Percentiles rank a stretch among this genome's conserved stretches.
phyloP scores from a whole-genome alignment of 345 rosid species.

The Limnanthes douglasii region DNA sequence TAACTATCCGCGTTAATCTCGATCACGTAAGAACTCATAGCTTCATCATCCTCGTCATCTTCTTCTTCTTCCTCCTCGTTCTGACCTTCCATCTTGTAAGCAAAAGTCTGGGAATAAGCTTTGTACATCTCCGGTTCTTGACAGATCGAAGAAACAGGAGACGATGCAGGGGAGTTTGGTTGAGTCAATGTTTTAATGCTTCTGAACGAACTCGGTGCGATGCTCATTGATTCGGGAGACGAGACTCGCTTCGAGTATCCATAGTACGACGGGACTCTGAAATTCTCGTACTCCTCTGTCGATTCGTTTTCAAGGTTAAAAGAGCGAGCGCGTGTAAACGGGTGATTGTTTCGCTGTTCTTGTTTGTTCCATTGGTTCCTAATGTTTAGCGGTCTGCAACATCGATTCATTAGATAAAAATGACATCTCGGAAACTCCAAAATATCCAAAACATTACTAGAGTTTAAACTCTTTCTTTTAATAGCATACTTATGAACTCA shows the following conservation, averaged over 20 bases:
- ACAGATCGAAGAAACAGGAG: slow-evolving; percentile 60
- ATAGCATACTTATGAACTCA: no score
- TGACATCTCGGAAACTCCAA: no score
- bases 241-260: slow-evolving; percentile 26
- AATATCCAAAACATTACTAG: no score
- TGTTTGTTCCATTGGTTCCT: slow-evolving; percentile 17
- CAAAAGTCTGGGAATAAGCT: no score
- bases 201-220: slow-evolving; percentile 37
- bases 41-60: slow-evolving; percentile 50
- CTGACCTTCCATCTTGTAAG: slow-evolving; percentile 12
- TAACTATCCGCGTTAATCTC: slow-evolving; percentile 51
- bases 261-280: slow-evolving; percentile 17
- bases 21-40: slow-evolving; percentile 72
- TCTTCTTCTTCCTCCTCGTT: slow-evolving; percentile 29
- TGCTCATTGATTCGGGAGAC: slow-evolving; percentile 58
- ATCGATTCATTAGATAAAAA: no score
- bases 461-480: no score
- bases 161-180: slow-evolving; percentile 46
- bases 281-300: slow-evolving; percentile 21
- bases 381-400: slow-evolving; percentile 54
- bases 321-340: slow-evolving; percentile 11
- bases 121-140: slow-evolving; percentile 25
- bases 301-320: slow-evolving; percentile 13
- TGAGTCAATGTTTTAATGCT: slow-evolving; percentile 27
- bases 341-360: slow-evolving; percentile 15